Evolutionary conservation across 352 stramenopile genomes (phyloP), one percentile per base, ranked within the genome.

Genomic region (Phytophthora sojae): DNA sequence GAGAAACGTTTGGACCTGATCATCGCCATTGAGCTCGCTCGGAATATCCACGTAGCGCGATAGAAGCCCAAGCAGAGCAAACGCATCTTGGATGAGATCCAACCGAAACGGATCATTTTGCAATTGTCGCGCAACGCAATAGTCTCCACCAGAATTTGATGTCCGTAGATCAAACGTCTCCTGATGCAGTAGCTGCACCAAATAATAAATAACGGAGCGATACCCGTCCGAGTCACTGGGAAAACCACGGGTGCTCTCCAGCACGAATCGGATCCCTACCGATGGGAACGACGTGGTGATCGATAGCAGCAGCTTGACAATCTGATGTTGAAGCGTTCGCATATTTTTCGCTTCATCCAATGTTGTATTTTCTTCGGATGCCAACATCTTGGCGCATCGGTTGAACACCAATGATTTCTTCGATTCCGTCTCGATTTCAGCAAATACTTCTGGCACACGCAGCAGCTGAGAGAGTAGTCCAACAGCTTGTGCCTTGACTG

Each of bases 351-450:
- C 64, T 61, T 79, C 67, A 5, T 56, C 58, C 6, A 23, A 3
- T 11, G 67, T 70, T 19, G 71, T 1, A 26, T n/a, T 54, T 30
- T 9, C 37, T 61, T 76, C 37, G 15, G 30, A 54, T 6, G 57
- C 70, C 50, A 95, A 64, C 69, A 95, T 85, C 50, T 89, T 86
- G 3, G 82, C 82, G 61, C 84, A 92, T 32, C 85, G 85, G 32
- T 94, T 90, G 25, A 95, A 91, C 11, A 95, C 68, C 30, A 93
- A 67, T 15, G 81, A 86, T 44, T 84, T 84, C 61, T 85, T 86
- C 2, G 78, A 71, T 6, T 76, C 79, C 0, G 51, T 51, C 54
- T 88, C 66, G 25, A 91, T 39, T 63, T 81, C 77, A 17, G 64
- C 47, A 50, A 89, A 85, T 17, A 84, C 45, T 53, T 85, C 77